Base-by-base conservation (phyloP, 352 stramenopile genomes). In the Globisporangium nagaii region DNA sequence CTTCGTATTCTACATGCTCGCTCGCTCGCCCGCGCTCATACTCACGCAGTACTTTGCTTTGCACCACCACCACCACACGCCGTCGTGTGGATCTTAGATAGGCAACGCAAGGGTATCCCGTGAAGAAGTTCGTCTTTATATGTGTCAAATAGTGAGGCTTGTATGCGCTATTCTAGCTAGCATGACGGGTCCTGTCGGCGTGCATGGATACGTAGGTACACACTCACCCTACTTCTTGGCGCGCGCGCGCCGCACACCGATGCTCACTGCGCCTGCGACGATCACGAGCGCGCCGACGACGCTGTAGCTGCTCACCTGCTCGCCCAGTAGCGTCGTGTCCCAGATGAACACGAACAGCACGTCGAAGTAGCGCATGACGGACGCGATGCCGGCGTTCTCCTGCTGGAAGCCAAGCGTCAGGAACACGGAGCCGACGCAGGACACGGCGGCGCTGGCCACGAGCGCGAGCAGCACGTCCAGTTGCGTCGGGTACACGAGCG, bases 291-390 rank as follows among this genome's bases (percentile, higher is more conserved):
- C 75, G 2, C 80, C 78, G 19, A 88, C 19, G 28, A 90, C 66
- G 49, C 75, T 88, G 66, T 68, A 86, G 31, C 56, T 25, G 47
- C 81, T 80, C 10, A 88, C 72, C 19, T 68, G 27, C 39, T 87
- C 75, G 15, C 70, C 68, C 0, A 89, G 63, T 6, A 87, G 63
- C 24, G 62, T 58, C 12, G 56, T 71, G 50, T 86, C 79, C 45
- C 73, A 57, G 9, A 75, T 53, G 48, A 89, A 72, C 37, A 89
- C 75, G 45, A 86, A 89, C 1, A 89, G 60, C 30, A 89, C 69
- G 68, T 89, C 72, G 40, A 86, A 80, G 53, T 87, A 86, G 27
- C 70, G 66, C 74, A 89, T 84, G 59, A 85, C 74, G 2, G 75
- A 86, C 2, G 67, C 73, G 46, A 89, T 76, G 3, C 73, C 79